These are phyloP conservation scores for Vitis hybrid DNA, from an alignment of 177 flowering plant genomes.

Conservation along the genomic window DNA sequence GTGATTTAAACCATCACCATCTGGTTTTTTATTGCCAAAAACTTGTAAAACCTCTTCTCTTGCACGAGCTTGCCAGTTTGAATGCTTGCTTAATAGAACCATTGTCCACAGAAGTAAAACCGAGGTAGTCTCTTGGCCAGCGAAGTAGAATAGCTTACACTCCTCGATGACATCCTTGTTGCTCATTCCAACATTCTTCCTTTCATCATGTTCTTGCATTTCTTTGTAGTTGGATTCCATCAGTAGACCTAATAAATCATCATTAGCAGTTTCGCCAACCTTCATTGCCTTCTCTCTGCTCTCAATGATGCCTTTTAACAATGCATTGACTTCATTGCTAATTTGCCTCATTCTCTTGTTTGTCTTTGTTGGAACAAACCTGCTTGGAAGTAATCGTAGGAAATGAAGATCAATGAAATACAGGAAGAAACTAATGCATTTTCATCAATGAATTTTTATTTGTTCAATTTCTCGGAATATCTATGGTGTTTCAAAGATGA, in stretches of 20 bases:
- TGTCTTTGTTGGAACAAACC: slow-evolving; percentile 19
- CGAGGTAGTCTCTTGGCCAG: slow-evolving; percentile 42
- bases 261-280: slow-evolving; percentile 7
- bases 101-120: slow-evolving; percentile 34
- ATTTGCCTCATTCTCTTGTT: slow-evolving; percentile 22
- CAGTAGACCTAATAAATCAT: slow-evolving; percentile 33
- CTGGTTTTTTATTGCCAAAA: slow-evolving; percentile 23
- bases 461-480: too few relatives aligned
- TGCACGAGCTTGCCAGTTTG: slow-evolving; percentile 35
- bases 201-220: slow-evolving; percentile 14
- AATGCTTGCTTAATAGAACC: slow-evolving; percentile 23
- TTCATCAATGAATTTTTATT: too few relatives aligned
- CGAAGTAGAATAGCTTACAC: slow-evolving; percentile 41
- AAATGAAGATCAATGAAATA: too few relatives aligned
- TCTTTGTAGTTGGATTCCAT: slow-evolving; percentile 29
- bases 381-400: neutral
- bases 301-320: slow-evolving; percentile 9
- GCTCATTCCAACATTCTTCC: slow-evolving; percentile 28
- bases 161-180: slow-evolving; percentile 34
- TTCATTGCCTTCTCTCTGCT: slow-evolving; percentile 22
- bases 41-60: slow-evolving; percentile 36
- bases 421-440: too few relatives aligned
- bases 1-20: slow-evolving; percentile 22
- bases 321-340: slow-evolving; percentile 2
- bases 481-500: too few relatives aligned